These are phyloP conservation scores for Fragosphaeria purpurea DNA, from an alignment of 2,329 filamentous ascomycete genomes.

Conservation along the genomic window DNA sequence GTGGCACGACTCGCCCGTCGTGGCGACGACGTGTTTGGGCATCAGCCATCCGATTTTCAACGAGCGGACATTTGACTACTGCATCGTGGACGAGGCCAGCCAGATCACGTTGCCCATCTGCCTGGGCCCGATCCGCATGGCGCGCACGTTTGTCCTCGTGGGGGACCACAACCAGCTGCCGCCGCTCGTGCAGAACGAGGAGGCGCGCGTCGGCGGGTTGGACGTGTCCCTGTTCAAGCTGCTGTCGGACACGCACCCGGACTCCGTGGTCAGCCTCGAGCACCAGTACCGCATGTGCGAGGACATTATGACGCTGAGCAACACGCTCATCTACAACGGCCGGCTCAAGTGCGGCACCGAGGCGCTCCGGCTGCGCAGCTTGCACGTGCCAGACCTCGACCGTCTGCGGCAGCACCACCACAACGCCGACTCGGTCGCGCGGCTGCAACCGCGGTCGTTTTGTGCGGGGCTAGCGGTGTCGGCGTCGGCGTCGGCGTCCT, in stretches of 20 bases:
- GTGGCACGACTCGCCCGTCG: constrained; percentile 79
- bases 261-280: constrained; percentile 81
- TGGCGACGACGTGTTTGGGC: constrained; percentile 89
- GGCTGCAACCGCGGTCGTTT: constrained; percentile 33
- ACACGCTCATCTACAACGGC: constrained; percentile 86
- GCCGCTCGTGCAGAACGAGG: constrained; percentile 85
- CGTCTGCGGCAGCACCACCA: constrained; percentile 52
- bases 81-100: constrained; percentile 95
- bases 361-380: constrained; percentile 57
- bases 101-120: constrained; percentile 96
- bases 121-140: constrained; percentile 85
- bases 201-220: constrained; percentile 73
- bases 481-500: too few species aligned
- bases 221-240: constrained; percentile 92
- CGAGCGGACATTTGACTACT: constrained; percentile 89
- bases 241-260: constrained; percentile 77
- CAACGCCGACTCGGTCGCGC: constrained; percentile 32
- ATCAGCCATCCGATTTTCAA: constrained; percentile 84
- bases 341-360: constrained; percentile 80
- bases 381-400: constrained; percentile 57
- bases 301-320: constrained; percentile 90
- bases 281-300: constrained; percentile 98
- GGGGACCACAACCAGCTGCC: constrained; percentile 96
- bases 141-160: constrained; percentile 84
- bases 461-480: constrained; percentile 28